Evolutionary conservation across 2,329 filamentous ascomycete genomes (phyloP).

Genomic region (Cadophora luteo-olivacea): DNA sequence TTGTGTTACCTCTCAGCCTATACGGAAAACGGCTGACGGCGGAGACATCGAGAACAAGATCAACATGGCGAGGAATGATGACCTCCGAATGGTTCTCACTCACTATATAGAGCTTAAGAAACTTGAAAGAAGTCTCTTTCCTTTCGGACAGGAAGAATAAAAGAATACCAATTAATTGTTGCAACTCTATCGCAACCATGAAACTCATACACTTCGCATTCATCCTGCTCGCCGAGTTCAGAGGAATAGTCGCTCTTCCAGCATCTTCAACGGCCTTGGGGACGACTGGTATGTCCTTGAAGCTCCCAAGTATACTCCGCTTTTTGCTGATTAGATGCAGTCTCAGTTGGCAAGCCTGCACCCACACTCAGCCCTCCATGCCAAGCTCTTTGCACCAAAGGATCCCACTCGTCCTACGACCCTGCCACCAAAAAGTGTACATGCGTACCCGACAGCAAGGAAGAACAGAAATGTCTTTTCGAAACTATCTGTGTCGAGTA

Average conservation of each 20-base stretch:
- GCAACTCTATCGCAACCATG: not conserved
- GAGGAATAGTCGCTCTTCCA: not conserved
- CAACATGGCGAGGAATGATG: not conserved
- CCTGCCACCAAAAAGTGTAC: not conserved
- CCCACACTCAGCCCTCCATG: not conserved
- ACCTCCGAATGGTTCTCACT: not conserved
- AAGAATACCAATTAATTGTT: not conserved
- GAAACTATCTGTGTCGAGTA: slow-evolving; percentile 5
- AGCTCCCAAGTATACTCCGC: not conserved
- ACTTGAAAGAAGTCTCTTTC: not conserved
- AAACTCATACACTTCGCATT: not conserved
- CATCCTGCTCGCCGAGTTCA: not conserved
- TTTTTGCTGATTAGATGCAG: not conserved
- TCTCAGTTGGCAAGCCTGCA: not conserved
- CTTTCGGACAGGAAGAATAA: not conserved
- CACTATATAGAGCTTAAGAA: not conserved
- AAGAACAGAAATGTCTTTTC: not conserved
- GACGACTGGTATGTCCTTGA: not conserved
- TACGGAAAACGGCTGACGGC: not conserved
- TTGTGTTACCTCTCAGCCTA: slow-evolving; percentile 6
- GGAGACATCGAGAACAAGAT: not conserved
- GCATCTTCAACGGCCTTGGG: not conserved
- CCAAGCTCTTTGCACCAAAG: not conserved
- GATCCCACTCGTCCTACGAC: not conserved
- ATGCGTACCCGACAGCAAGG: not conserved